A percentile compares a stretch with the other conserved stretches of the same genome.
phyloP scores from a whole-genome alignment of 176 grass and related monocot species.

The Zea mays region Zm-B73-REFERENCE-NAM-5.0 NC_050097.1:219582001-219582500 shows the following conservation, averaged over 20 bases:
- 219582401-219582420: slow-evolving; percentile 17
- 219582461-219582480: slow-evolving; percentile 19
- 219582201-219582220: slow-evolving; percentile 55
- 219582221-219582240: slow-evolving; percentile 84
- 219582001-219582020: slow-evolving; percentile 63
- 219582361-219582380: slow-evolving; percentile 54
- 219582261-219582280: slow-evolving; percentile 72
- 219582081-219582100: slow-evolving; percentile 90
- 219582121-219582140: slow-evolving; percentile 79
- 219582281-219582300: slow-evolving; percentile 97
- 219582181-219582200: slow-evolving; percentile 82
- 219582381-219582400: slow-evolving; percentile 17
- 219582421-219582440: slow-evolving; percentile 1
- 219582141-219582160: slow-evolving; percentile 84
- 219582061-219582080: slow-evolving; percentile 99
- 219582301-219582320: slow-evolving; percentile 96
- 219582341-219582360: slow-evolving; percentile 75
- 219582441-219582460: slow-evolving; percentile 9
- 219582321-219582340: slow-evolving; percentile 92
- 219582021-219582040: slow-evolving; percentile 58
- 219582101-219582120: slow-evolving; percentile 88
- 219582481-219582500: slow-evolving; percentile 64
- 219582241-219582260: slow-evolving; percentile 95
- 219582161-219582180: slow-evolving; percentile 91
- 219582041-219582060: slow-evolving; percentile 79